Percentiles rank a stretch among this genome's conserved stretches.
Evolutionary conservation across 208 protist species (phyloP).

Genomic region (Zelonia costaricensis): DNA sequence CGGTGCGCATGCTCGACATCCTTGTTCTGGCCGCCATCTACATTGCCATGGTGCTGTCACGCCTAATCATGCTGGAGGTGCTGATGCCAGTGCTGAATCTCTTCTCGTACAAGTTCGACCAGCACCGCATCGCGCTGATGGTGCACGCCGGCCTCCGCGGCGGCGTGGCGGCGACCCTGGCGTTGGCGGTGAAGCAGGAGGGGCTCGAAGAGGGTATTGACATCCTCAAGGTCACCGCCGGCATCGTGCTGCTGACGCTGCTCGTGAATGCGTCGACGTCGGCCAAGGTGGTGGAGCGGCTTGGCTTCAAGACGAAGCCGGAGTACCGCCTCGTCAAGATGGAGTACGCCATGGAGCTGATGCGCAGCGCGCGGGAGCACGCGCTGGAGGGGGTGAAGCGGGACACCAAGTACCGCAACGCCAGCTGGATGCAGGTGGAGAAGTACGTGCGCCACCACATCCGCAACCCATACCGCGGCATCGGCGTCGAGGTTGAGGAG

Average conservation of each 20-base stretch:
- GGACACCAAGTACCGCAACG: conserved; percentile 67
- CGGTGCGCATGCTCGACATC: conserved; percentile 51
- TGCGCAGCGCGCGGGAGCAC: conserved; percentile 38
- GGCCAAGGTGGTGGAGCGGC: conserved; percentile 36
- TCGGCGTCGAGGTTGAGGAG: conserved; percentile 33
- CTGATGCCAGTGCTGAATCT: conserved; percentile 73
- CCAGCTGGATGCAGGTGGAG: conserved; percentile 73
- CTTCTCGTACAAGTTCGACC: conserved; percentile 56
- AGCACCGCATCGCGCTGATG: conserved; percentile 55
- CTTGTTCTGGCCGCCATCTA: conserved; percentile 66
- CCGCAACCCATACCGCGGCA: conserved; percentile 46
- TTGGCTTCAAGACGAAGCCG: conserved; percentile 67
- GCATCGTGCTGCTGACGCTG: conserved; percentile 74
- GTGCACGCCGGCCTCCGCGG: conserved; percentile 79
- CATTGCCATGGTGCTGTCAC: conserved; percentile 56
- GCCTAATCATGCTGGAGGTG: conserved; percentile 66
- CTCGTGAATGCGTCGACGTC: conserved; percentile 77
- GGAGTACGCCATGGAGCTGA: conserved; percentile 54
- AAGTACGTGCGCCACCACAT: conserved; percentile 47
- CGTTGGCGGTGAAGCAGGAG: conserved; percentile 63
- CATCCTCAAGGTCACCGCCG: conserved; percentile 75
- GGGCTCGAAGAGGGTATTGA: conserved; percentile 49
- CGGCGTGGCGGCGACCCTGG: conserved; percentile 78
- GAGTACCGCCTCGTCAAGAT: conserved; percentile 63
- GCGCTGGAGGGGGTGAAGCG: conserved; percentile 58